A percentile compares a stretch with the other conserved stretches of the same genome.
These are phyloP conservation scores for Chrysosphaeria jannelii DNA, from an alignment of 2,329 filamentous ascomycete genomes.

Conservation along the genomic window DNA sequence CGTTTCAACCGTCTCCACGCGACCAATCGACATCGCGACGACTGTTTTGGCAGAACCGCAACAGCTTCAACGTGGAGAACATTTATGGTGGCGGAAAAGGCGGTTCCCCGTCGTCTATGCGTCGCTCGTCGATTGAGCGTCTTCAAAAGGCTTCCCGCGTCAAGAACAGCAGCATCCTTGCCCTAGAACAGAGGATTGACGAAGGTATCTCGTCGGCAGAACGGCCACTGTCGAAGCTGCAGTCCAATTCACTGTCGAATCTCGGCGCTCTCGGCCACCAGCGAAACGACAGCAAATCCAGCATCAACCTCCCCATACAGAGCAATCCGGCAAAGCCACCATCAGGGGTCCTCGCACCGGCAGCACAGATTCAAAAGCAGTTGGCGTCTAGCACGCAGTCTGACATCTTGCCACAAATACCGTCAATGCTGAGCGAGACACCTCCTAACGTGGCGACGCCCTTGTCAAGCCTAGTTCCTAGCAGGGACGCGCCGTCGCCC, in stretches of 20 bases:
- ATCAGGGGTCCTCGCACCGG: no score
- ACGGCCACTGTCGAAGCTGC: slow-evolving; percentile 48
- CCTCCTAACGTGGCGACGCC: slow-evolving; percentile 5
- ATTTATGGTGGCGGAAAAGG: slow-evolving; percentile 25
- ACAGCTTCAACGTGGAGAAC: slow-evolving; percentile 43
- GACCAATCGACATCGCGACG: slow-evolving; percentile 42
- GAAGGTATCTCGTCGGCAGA: slow-evolving; percentile 48
- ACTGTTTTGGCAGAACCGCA: slow-evolving; percentile 65
- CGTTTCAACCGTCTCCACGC: slow-evolving; percentile 60
- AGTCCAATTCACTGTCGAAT: slow-evolving; percentile 38
- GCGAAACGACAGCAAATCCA: slow-evolving; percentile 26
- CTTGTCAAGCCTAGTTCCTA: slow-evolving; percentile 26
- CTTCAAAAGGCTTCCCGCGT: slow-evolving; percentile 83
- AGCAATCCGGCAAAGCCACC: no score
- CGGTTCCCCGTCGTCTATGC: slow-evolving; percentile 37
- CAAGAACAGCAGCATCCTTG: slow-evolving; percentile 94
- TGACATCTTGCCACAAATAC: no score
- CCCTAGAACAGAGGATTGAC: slow-evolving; percentile 69
- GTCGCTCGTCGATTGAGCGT: slow-evolving; percentile 79
- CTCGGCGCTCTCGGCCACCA: slow-evolving; percentile 21
- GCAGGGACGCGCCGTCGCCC: slow-evolving; percentile 45
- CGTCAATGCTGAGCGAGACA: no score
- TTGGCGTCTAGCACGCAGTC: slow-evolving; percentile 2
- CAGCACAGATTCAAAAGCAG: slow-evolving; percentile 1
- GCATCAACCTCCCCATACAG: slow-evolving; percentile 25